These are phyloP conservation scores for Coccinonectria pachysandricola DNA, from an alignment of 2,329 filamentous ascomycete species.

Conservation along the genomic window DNA sequence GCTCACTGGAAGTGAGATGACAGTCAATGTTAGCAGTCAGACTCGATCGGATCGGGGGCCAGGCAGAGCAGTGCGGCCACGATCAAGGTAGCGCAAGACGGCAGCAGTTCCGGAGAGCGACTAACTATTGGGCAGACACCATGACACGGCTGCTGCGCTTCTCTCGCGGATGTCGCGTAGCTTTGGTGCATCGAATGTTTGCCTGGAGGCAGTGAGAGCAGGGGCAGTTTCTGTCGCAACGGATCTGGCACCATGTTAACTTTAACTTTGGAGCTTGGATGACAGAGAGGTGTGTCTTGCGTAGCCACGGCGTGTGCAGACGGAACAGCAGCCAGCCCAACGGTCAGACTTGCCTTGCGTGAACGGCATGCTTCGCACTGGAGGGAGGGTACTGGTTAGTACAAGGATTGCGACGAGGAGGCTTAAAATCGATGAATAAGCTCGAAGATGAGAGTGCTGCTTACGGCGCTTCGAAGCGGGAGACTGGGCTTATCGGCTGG, in stretches of 20 bases:
- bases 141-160: slow-evolving; percentile 27
- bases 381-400: too few relatives aligned
- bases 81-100: neutral
- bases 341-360: too few relatives aligned
- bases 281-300: neutral
- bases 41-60: neutral
- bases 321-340: too few relatives aligned
- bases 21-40: slow-evolving; percentile 1
- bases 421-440: slow-evolving; percentile 4
- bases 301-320: slow-evolving; percentile 8
- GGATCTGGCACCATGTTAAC: slow-evolving; percentile 22
- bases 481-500: too few relatives aligned
- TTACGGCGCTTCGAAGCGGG: too few relatives aligned
- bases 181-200: slow-evolving; percentile 26
- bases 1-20: slow-evolving; percentile 18
- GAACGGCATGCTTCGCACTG: slow-evolving; percentile 24
- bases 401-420: too few relatives aligned
- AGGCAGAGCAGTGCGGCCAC: neutral
- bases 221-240: slow-evolving; percentile 27
- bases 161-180: slow-evolving; percentile 22
- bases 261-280: too few relatives aligned
- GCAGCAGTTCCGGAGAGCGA: neutral
- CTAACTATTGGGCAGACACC: slow-evolving; percentile 28
- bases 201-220: slow-evolving; percentile 27
- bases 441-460: too few relatives aligned